Evolutionary conservation across 169 alveolate genomes (phyloP).

Genomic region (Besnoitia besnoiti): DNA sequence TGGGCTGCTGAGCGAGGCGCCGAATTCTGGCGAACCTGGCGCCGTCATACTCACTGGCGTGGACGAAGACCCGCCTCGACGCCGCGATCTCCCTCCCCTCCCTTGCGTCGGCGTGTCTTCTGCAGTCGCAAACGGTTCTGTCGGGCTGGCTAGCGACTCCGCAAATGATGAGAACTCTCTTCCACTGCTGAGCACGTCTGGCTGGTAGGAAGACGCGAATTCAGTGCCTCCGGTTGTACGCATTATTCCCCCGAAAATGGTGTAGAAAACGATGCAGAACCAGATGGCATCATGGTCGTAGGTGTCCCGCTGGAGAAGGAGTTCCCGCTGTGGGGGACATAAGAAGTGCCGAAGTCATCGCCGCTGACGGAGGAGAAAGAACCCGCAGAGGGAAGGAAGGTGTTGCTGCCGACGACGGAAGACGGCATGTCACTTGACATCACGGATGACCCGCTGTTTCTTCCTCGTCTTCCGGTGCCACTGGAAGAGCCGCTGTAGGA

Average conservation of each 20-base stretch:
- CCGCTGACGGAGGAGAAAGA: not conserved
- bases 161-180: too few species aligned
- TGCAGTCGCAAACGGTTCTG: not conserved
- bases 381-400: not conserved
- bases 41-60: not conserved
- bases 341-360: not conserved
- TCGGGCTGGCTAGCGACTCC: not conserved
- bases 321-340: not conserved
- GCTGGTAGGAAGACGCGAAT: not conserved
- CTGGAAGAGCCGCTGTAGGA: not conserved
- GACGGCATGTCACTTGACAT: not conserved
- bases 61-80: not conserved
- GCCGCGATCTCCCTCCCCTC: not conserved
- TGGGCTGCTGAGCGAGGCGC: not conserved
- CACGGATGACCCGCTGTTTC: not conserved
- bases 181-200: not conserved
- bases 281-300: not conserved
- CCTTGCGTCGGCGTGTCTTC: not conserved
- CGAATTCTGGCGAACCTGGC: not conserved
- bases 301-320: not conserved
- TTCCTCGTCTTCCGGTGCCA: not conserved
- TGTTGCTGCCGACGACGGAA: not conserved
- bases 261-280: not conserved
- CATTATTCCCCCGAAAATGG: not conserved
- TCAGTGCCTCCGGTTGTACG: not conserved